A percentile compares a stretch with the other conserved stretches of the same genome.
Evolutionary conservation across 495 filamentous ascomycete species (phyloP).

Genomic region (Elaphomyces granulatus): DNA sequence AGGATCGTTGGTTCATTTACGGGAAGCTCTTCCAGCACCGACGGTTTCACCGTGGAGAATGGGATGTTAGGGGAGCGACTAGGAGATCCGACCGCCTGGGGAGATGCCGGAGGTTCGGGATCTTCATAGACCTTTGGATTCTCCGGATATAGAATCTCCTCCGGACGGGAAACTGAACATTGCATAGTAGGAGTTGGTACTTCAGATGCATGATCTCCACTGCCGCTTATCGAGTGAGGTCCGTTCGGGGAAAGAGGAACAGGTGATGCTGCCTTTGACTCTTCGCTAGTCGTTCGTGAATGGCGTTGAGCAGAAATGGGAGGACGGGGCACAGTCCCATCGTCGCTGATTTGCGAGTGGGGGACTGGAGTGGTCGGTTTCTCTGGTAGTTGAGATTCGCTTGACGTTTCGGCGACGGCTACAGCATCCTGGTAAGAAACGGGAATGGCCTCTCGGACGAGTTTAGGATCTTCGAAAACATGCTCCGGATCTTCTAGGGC

Average conservation of each 20-base stretch:
- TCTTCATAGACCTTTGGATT: constrained; percentile 45
- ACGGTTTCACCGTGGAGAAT: constrained; percentile 1
- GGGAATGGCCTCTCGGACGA: not conserved
- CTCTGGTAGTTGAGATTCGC: not conserved
- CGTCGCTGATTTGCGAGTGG: not conserved
- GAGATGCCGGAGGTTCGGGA: constrained; percentile 29
- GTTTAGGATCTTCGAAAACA: not conserved
- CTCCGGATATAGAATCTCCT: constrained; percentile 20
- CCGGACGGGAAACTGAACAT: not conserved
- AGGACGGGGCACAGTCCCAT: not conserved
- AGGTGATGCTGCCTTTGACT: constrained; percentile 1
- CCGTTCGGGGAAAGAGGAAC: constrained; percentile 1
- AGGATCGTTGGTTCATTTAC: constrained; percentile 17
- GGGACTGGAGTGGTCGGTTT: not conserved
- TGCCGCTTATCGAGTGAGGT: constrained; percentile 2
- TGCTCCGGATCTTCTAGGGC: not conserved
- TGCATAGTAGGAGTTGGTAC: constrained; percentile 3
- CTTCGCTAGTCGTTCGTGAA: constrained; percentile 4
- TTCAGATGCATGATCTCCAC: constrained; percentile 1
- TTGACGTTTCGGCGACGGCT: not conserved
- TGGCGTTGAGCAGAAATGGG: not conserved
- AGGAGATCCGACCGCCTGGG: constrained; percentile 1
- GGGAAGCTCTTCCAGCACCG: constrained; percentile 16
- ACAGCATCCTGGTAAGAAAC: not conserved
- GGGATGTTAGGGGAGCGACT: not conserved